These are phyloP conservation scores for Violaceomyces palustris DNA, from an alignment of 1,284 basidiomycete species.

Conservation along the genomic window DNA sequence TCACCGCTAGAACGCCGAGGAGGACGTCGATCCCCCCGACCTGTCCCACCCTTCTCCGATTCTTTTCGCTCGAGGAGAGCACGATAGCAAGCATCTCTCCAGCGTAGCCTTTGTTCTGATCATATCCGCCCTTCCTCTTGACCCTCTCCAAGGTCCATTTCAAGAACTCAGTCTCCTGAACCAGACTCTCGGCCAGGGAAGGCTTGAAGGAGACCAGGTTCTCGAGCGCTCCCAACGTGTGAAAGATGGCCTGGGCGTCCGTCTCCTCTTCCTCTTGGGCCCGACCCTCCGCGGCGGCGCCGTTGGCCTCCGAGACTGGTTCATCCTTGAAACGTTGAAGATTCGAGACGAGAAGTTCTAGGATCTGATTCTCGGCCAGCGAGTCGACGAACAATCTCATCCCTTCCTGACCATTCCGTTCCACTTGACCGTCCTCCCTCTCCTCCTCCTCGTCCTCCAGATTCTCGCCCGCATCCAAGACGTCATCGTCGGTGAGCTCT, in stretches of 20 bases:
- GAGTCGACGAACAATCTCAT: conserved; percentile 18
- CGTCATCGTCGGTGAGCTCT: conserved; percentile 94
- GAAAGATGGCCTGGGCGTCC: conserved; percentile 42
- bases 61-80: conserved; percentile 58
- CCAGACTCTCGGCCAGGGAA: conserved; percentile 62
- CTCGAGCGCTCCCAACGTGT: conserved; percentile 70
- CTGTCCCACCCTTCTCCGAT: conserved; percentile 37
- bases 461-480: conserved; percentile 69
- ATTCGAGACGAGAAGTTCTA: conserved; percentile 87
- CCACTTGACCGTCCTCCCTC: conserved; percentile 57
- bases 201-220: conserved; percentile 83
- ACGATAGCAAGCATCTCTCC: conserved; percentile 73
- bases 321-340: conserved; percentile 55
- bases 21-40: conserved; percentile 73
- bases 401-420: conserved; percentile 49
- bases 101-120: conserved; percentile 54
- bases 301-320: conserved; percentile 6
- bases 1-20: conserved; percentile 73
- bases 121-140: conserved; percentile 48
- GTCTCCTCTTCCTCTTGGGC: no score
- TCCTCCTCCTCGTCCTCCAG: conserved; percentile 61
- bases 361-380: conserved; percentile 69
- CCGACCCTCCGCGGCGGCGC: conserved; percentile 8
- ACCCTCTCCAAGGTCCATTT: conserved; percentile 72
- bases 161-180: conserved; percentile 69